Evolutionary conservation across 768 basidiomycete genomes (phyloP).

Genomic region (Lactifluus piperatus): DNA sequence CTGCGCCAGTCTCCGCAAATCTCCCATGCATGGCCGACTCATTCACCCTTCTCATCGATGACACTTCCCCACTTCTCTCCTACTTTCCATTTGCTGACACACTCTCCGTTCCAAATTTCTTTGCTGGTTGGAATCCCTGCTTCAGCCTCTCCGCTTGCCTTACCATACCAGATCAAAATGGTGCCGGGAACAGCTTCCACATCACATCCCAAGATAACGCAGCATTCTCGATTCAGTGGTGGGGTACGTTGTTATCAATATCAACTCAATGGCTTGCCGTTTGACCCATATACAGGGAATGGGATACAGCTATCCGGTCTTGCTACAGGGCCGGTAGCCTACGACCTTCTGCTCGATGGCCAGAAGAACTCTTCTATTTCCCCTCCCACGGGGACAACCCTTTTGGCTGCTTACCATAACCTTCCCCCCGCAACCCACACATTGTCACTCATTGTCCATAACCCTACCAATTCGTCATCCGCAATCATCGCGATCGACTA

Average conservation of each 20-base stretch:
- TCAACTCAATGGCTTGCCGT: no score
- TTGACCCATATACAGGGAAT: constrained; percentile 38
- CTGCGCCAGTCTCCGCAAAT: background rate
- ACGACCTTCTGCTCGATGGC: constrained; percentile 35
- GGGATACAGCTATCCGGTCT: constrained; percentile 54
- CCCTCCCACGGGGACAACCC: constrained; percentile 26
- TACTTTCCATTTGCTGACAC: constrained; percentile 58
- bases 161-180: constrained; percentile 32
- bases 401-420: constrained; percentile 42
- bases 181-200: constrained; percentile 51
- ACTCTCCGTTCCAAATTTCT: constrained; percentile 36
- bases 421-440: constrained; percentile 45
- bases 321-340: constrained; percentile 29
- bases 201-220: constrained; percentile 54
- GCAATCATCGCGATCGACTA: constrained; percentile 47
- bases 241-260: constrained; percentile 38
- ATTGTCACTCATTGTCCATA: constrained; percentile 44
- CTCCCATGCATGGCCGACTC: constrained; percentile 32
- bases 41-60: constrained; percentile 42
- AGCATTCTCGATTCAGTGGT: constrained; percentile 48
- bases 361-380: constrained; percentile 23
- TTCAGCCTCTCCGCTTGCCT: constrained; percentile 45
- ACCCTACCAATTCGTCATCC: constrained; percentile 25
- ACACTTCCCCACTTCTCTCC: constrained; percentile 53
- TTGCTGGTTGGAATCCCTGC: constrained; percentile 62